Evolutionary conservation across 2,329 filamentous ascomycete species (phyloP), one percentile per base, ranked within the genome.

Genomic region (Cladophialophora bantiana): DNA sequence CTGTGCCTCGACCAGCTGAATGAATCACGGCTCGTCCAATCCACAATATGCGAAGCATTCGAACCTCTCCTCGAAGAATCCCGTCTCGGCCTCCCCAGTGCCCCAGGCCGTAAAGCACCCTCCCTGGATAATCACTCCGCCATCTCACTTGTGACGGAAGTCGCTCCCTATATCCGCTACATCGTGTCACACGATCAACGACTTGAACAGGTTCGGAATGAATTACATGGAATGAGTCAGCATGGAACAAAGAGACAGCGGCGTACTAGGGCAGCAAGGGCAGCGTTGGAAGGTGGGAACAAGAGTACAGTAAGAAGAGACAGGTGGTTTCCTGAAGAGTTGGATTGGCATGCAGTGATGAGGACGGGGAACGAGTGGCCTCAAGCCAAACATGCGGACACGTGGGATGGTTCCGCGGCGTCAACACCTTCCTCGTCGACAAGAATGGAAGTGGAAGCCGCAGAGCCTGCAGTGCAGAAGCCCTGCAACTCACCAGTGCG

Each of bases 141-240:
- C 73, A 77, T 78, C 0, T 82, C 89, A 20, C 87, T 97, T 36
- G 84, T 86, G 0, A 81, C 89, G 12, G 95, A 99, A 70, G 83
- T 98, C 1, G 94, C 93, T 0, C 95, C 96, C 0, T 98, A 92
- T 76, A 86, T 98, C n/a, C 90, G 96, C 10, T 84, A 85, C 42
- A 98, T 99, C 67, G 88, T 94, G 1, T 84, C 88, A 0, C 91
- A 90, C 74, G 94, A 98, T 72, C 81, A 88, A 20, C 84, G 83
- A 0, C 84, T 95, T 1, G 90, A 93, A 73, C 82, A 87, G 68
- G 87, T 92, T 70, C 86, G 92, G 10, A 76, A 86, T 7, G 84
- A 85, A 18, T 78, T 87, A 70, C 87, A 83, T 62, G 77, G 93
- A 0, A 78, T 91, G 12, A 87, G 85, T 60, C 85, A 89, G 69